phyloP scores from a whole-genome alignment of 345 rosid species.

The Turritis glabra region DNA sequence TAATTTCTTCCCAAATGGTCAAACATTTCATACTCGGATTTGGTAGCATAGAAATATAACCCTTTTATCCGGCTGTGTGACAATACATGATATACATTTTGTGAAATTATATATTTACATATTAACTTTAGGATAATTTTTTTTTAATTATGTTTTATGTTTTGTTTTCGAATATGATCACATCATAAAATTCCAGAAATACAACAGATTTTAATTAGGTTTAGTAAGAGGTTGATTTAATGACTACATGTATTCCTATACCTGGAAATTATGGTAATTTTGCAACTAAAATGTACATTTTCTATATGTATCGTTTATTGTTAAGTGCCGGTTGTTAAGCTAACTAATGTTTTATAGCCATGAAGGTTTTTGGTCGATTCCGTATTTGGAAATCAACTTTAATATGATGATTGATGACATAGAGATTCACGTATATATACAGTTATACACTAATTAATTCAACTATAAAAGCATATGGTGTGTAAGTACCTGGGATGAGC shows the following conservation, averaged over 20 bases:
- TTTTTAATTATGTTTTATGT: no score
- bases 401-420: background rate
- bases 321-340: constrained; percentile 17
- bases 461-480: background rate
- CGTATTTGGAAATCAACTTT: background rate
- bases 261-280: background rate
- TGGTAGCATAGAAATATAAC: no score
- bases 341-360: constrained; percentile 24
- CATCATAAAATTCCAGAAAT: background rate
- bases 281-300: background rate
- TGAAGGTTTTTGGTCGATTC: background rate
- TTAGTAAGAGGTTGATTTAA: background rate
- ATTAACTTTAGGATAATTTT: background rate
- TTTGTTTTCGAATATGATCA: no score
- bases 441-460: background rate
- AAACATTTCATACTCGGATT: no score
- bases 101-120: background rate
- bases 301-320: background rate
- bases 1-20: no score
- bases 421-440: background rate
- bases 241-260: background rate
- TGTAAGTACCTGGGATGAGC: constrained; percentile 40
- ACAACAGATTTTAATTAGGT: background rate
- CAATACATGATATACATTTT: no score
- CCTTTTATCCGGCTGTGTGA: no score